Base-by-base conservation (phyloP, 495 filamentous ascomycete genomes). In the Pyronema omphalodes region DNA sequence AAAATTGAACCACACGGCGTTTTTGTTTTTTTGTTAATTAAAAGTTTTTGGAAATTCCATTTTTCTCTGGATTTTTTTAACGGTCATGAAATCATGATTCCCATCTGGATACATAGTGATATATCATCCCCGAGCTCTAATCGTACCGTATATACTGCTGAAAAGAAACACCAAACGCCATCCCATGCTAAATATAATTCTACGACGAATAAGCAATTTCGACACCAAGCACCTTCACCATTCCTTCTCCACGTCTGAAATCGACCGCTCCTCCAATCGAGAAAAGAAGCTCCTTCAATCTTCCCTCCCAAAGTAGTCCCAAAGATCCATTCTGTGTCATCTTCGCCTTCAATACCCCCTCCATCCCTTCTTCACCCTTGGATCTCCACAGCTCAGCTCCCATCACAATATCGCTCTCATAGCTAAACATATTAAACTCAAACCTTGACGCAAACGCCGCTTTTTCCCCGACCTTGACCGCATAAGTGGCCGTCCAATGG, bases 391-490 rank as follows among this genome's bases (percentile, higher is more conserved):
- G 70, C 67, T 98, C 93, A 66, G 81, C 83, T 9, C 93, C 91
- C 7, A 94, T 72, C 40, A 83, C 81, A 71, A 94, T 76, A 37
- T 93, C 88, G 64, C 86, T 93, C 70, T 96, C 91, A 70, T 94
- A 98, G 61, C 84, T 93, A 70, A 94, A 95, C 49, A 94, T 86
- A 64, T 98, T 98, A 67, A 96, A 98, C 58, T 91, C 86, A 70
- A 96, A 89, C 40, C 82, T 78, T 34, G 86, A 87, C 55, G 87
- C 89, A 45, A 98, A 77, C 0, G 86, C 80, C 50, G 91, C 76
- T 55, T 86, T 78, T 9, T 75, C 78, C 17, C 83, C 82, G 6
- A 89, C 91, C 59, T 83, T 79, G 9, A 94, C 81, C 11, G 91
- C 85, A 60, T 96, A 98, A 6, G 81, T 93, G 29, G 85, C 82